phyloP scores from a whole-genome alignment of 2,329 filamentous ascomycete genomes.

The Tolypocladium capitatum region DNA sequence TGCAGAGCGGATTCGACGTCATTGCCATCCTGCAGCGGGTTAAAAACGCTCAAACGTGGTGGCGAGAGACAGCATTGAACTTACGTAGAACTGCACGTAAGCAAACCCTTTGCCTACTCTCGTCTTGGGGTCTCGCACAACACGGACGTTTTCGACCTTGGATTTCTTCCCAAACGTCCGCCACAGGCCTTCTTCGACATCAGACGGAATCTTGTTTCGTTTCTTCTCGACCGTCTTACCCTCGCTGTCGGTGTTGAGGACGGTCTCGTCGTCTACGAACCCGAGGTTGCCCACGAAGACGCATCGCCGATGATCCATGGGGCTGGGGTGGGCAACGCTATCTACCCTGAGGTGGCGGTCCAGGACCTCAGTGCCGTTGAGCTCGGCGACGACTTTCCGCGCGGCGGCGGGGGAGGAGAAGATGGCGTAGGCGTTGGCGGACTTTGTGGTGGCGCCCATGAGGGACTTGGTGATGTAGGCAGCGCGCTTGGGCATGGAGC shows the following conservation, averaged over 20 bases:
- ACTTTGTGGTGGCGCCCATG: constrained; percentile 83
- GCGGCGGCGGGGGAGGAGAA: constrained; percentile 67
- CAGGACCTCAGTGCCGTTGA: constrained; percentile 77
- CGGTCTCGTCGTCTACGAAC: constrained; percentile 85
- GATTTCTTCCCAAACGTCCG: constrained; percentile 61
- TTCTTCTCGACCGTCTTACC: constrained; percentile 59
- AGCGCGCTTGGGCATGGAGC: constrained; percentile 77
- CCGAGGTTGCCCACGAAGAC: constrained; percentile 94
- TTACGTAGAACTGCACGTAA: constrained; percentile 83
- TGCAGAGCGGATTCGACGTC: constrained; percentile 83
- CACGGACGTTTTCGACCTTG: constrained; percentile 82
- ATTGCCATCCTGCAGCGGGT: constrained; percentile 51
- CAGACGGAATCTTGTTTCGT: constrained; percentile 60
- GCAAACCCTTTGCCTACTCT: constrained; percentile 94
- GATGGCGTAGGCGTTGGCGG: constrained; percentile 87
- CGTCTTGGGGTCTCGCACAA: constrained; percentile 79
- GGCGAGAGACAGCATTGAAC: constrained; percentile 6
- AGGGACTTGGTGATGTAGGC: constrained; percentile 83
- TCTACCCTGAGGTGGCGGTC: constrained; percentile 85
- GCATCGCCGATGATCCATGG: constrained; percentile 74
- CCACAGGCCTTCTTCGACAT: constrained; percentile 91
- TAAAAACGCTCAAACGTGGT: not conserved
- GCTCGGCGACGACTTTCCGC: constrained; percentile 56
- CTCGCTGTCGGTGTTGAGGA: constrained; percentile 50
- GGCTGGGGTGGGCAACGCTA: constrained; percentile 74